A percentile compares a stretch with the other conserved stretches of the same genome.
Evolutionary conservation across 2,329 filamentous ascomycete species (phyloP).

Genomic region (Clarireedia monteithiana): DNA sequence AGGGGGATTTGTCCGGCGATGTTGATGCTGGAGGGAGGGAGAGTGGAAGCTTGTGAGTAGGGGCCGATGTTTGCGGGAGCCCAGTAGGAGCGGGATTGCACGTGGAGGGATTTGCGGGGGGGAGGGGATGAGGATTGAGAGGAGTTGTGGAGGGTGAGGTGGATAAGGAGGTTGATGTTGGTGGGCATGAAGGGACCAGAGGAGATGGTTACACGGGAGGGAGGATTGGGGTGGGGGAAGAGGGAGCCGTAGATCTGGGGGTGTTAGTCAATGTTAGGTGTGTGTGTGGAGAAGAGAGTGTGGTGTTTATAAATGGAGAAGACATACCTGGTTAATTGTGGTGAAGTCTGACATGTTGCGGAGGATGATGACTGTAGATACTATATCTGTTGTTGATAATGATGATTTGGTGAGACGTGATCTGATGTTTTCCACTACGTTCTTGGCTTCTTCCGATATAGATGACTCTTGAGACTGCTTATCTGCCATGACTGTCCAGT

Average conservation of each 20-base stretch:
- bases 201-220: constrained; percentile 75
- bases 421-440: constrained; percentile 40
- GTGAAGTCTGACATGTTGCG: constrained; percentile 75
- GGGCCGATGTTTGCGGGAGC: constrained; percentile 96
- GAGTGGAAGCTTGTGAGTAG: constrained; percentile 79
- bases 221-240: constrained; percentile 73
- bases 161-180: constrained; percentile 52
- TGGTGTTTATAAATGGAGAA: too few relatives aligned
- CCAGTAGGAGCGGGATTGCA: constrained; percentile 94
- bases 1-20: constrained; percentile 91
- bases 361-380: constrained; percentile 59
- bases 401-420: constrained; percentile 31
- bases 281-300: neutral
- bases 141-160: constrained; percentile 31
- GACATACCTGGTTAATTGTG: constrained; percentile 50
- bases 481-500: constrained; percentile 17
- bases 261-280: neutral
- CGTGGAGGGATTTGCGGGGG: constrained; percentile 57
- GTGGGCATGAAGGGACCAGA: constrained; percentile 60
- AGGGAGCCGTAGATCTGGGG: constrained; percentile 58
- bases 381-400: constrained; percentile 38
- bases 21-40: constrained; percentile 44
- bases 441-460: constrained; percentile 41
- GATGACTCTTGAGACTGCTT: constrained; percentile 10
- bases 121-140: neutral